phyloP scores from a whole-genome alignment of 2,329 filamentous ascomycete genomes.

The Pseudogymnoascus sp. region DNA sequence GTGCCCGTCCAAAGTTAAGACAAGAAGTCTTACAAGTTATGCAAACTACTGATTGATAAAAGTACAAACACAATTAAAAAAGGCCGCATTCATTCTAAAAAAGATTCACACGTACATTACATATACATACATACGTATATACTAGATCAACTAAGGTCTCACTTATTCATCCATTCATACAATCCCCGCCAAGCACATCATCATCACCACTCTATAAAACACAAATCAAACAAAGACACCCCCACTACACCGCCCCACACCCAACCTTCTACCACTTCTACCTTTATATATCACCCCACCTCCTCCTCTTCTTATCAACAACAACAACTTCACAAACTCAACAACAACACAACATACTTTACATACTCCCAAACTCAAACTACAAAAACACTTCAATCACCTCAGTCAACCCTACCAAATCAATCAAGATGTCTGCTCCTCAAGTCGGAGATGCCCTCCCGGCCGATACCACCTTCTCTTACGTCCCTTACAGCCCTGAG shows the following conservation, averaged over 20 bases:
- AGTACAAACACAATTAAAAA: not conserved
- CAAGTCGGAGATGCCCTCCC: slow-evolving; percentile 81
- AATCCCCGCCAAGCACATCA: slow-evolving; percentile 5
- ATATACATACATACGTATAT: not conserved
- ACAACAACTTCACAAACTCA: slow-evolving; percentile 19
- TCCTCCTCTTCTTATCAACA: slow-evolving; percentile 1
- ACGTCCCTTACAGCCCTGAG: slow-evolving; percentile 70
- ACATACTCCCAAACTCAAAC: not conserved
- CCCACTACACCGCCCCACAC: slow-evolving; percentile 1
- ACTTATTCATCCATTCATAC: not conserved
- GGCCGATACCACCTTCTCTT: slow-evolving; percentile 71
- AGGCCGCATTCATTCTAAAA: not conserved
- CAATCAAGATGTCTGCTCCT: slow-evolving; percentile 51
- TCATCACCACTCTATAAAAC: slow-evolving; percentile 5
- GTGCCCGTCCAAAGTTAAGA: not conserved
- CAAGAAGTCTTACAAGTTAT: not conserved
- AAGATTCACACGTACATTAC: not conserved
- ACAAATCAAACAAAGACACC: not conserved
- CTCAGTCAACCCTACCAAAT: not conserved
- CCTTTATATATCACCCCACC: not conserved
- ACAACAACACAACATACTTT: not conserved
- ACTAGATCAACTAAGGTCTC: not conserved
- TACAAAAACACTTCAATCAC: not conserved
- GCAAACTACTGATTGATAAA: not conserved
- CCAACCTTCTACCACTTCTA: not conserved